Conservation (phyloP, 2,329 filamentous ascomycete species). For the Teratosphaeria epicoccoides region DNA sequence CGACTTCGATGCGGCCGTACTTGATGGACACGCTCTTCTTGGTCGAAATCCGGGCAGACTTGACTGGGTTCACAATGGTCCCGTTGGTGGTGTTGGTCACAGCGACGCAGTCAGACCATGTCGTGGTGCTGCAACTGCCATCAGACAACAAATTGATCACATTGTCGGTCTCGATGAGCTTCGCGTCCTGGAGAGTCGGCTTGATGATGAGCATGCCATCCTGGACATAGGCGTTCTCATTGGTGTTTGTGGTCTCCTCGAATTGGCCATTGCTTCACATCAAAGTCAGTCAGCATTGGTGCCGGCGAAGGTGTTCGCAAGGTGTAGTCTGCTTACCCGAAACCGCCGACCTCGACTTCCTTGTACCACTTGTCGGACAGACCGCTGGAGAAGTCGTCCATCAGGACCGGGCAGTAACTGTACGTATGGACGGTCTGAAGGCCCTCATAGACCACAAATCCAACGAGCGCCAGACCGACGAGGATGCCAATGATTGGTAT, state of each 20-base stretch:
- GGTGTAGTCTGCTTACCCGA: conserved; percentile 48
- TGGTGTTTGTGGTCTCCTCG: conserved; percentile 58
- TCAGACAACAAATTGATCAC: conserved; percentile 57
- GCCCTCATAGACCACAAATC: conserved; percentile 66
- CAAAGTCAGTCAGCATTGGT: conserved; percentile 5
- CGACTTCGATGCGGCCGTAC: conserved; percentile 73
- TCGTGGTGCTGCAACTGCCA: conserved; percentile 56
- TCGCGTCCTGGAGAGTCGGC: conserved; percentile 63
- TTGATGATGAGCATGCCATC: conserved; percentile 62
- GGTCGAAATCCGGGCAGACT: conserved; percentile 69
- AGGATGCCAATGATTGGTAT: conserved; percentile 62
- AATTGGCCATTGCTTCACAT: conserved; percentile 63
- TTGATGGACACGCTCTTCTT: conserved; percentile 60
- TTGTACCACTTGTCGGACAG: conserved; percentile 54
- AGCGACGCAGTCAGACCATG: conserved; percentile 53
- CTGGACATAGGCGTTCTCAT: conserved; percentile 65
- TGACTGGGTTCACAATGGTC: conserved; percentile 65
- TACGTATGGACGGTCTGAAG: conserved; percentile 60
- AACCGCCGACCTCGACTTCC: conserved; percentile 65
- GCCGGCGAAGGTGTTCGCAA: background rate
- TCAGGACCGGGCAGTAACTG: conserved; percentile 58
- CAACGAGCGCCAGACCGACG: conserved; percentile 57
- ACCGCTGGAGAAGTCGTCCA: conserved; percentile 53
- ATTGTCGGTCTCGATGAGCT: conserved; percentile 54
- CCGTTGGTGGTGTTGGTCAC: conserved; percentile 67